Evolutionary conservation across 164 flowering plant genomes (phyloP), one percentile per base, ranked within the genome.

Genomic region (Euptelea pleiosperma): DNA sequence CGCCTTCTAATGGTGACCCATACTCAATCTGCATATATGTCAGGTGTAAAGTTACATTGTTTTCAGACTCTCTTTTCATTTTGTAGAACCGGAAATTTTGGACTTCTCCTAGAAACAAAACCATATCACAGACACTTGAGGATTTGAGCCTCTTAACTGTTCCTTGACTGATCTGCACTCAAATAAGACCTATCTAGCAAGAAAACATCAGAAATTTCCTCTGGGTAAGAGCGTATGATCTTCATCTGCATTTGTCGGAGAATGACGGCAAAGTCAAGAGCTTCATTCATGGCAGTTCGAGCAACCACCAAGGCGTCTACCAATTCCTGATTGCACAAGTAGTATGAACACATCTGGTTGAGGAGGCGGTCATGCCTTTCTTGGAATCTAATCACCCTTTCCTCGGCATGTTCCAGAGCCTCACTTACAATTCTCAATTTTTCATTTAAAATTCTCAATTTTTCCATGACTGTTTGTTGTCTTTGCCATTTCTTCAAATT

Each of bases 341-440:
- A 85, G 58, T 71, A 44, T 0, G 75, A 65, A 41, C 65, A 75
- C 22, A 82, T 55, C 47, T 77, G 79, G 39, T 50, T 54, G 5
- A 82, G 77, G n/a, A 85, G 58, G 0, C 64, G 66, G 44, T 82
- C 84, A 51, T 82, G 82, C 28, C 91, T 63, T 57, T 84, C 82
- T 62, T 80, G 71, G 16, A 49, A 64, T 21, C 55, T 67, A 24
- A 51, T 21, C 22, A 59, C 18, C 36, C 76, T 66, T 16, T 69
- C 73, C 52, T 73, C 80, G 0, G 79, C 84, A 14, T 41, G 59
- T 42, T 73, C 76, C 43, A 85, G 46, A 2, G 84, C 80, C 46
- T 79, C 75, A 0, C 46, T 60, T 15, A 75, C 18, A 1, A 79
- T 42, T 61, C 64, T 73, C 60, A 80, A 26, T 55, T 69, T 77